phyloP scores from a whole-genome alignment of 2,329 filamentous ascomycete genomes.

The Monilinia polystroma region DNA sequence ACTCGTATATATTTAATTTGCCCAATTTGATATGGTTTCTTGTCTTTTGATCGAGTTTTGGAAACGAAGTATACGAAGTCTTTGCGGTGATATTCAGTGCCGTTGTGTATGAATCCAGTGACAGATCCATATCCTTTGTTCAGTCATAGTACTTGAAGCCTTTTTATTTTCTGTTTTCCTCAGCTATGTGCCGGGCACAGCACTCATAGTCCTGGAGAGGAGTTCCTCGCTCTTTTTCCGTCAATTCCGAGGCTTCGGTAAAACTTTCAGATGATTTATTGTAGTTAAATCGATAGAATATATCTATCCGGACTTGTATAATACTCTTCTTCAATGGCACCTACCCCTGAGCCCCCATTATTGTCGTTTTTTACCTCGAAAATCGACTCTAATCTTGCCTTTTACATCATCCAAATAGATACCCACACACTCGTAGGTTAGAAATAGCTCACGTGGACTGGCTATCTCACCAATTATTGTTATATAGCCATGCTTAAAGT shows the following conservation, averaged over 20 bases:
- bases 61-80: slow-evolving; percentile 28
- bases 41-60: not conserved
- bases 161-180: not conserved
- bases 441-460: slow-evolving; percentile 28
- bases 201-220: not conserved
- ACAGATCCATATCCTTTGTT: not conserved
- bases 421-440: slow-evolving; percentile 25
- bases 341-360: not conserved
- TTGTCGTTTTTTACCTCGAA: not conserved
- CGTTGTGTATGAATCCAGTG: slow-evolving; percentile 2
- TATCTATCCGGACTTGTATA: slow-evolving; percentile 14
- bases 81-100: slow-evolving; percentile 15
- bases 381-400: slow-evolving; percentile 28
- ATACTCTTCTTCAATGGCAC: slow-evolving; percentile 12
- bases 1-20: slow-evolving; percentile 23
- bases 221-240: not conserved
- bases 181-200: not conserved
- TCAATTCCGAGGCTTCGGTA: slow-evolving; percentile 4
- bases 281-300: slow-evolving; percentile 25
- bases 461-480: slow-evolving; percentile 26
- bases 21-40: slow-evolving; percentile 24
- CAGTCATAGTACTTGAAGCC: not conserved
- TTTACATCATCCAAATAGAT: slow-evolving; percentile 17
- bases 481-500: slow-evolving; percentile 27
- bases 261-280: slow-evolving; percentile 9